Percentiles rank a stretch among this genome's conserved stretches.
Evolutionary conservation across 192 early-diverging fungal genomes (phyloP).

Genomic region (Coemansia sp.): DNA sequence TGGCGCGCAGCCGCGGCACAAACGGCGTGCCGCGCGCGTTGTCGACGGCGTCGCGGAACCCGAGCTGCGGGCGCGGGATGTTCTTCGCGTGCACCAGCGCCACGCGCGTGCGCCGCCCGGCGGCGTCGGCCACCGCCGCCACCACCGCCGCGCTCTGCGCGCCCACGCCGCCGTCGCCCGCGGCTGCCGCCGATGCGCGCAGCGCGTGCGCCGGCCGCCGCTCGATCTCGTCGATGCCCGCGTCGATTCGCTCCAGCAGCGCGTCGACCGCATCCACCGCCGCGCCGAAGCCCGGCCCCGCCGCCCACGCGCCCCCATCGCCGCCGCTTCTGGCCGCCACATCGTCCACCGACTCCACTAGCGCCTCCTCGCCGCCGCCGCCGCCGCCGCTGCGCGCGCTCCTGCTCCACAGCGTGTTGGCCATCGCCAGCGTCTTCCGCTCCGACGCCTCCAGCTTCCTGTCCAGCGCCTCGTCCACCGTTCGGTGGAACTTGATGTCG

Average conservation of each 20-base stretch:
- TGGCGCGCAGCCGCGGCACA: constrained; percentile 75
- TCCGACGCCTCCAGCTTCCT: constrained; percentile 21
- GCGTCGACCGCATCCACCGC: constrained; percentile 79
- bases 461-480: constrained; percentile 64
- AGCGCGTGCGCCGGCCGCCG: constrained; percentile 31
- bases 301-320: constrained; percentile 69
- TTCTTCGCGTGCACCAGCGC: constrained; percentile 68
- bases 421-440: constrained; percentile 32
- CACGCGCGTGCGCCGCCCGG: constrained; percentile 44
- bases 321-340: constrained; percentile 29
- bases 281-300: constrained; percentile 63
- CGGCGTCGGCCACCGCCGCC: constrained; percentile 20
- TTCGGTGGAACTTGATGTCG: constrained; percentile 65
- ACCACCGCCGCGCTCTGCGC: constrained; percentile 39
- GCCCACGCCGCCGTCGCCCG: constrained; percentile 16
- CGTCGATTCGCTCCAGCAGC: constrained; percentile 83
- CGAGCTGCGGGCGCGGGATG: constrained; percentile 83
- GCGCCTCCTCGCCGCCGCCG: constrained; percentile 6
- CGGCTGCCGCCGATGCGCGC: constrained; percentile 19
- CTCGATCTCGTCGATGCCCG: constrained; percentile 70
- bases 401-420: constrained; percentile 35
- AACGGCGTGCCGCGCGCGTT: constrained; percentile 79
- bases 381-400: no score
- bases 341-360: constrained; percentile 36
- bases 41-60: constrained; percentile 85